Evolutionary conservation across 2,329 filamentous ascomycete species (phyloP).

Genomic region (Didymella lethalis): DNA sequence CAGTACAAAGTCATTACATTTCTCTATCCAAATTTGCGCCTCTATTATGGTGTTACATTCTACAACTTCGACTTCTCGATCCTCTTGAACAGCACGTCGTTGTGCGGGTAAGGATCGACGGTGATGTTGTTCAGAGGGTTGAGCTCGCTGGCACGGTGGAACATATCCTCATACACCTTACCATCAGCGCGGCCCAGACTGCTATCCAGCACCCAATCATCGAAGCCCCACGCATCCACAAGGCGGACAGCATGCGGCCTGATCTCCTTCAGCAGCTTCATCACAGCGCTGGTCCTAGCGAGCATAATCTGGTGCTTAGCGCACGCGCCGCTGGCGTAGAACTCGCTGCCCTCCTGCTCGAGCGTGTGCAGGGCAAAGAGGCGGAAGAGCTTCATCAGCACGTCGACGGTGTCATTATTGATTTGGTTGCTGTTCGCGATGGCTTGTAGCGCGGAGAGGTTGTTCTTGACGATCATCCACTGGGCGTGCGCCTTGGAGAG

Average conservation of each 20-base stretch:
- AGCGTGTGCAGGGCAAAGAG: constrained; percentile 72
- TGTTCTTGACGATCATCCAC: constrained; percentile 81
- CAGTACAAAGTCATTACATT: neutral
- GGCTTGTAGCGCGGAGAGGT: constrained; percentile 72
- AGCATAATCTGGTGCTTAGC: constrained; percentile 77
- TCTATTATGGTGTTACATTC: neutral
- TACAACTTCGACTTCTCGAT: constrained; percentile 65
- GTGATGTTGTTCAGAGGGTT: constrained; percentile 77
- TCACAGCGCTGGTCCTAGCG: constrained; percentile 70
- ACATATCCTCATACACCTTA: constrained; percentile 80
- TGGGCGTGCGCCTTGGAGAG: constrained; percentile 78
- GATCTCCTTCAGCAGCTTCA: constrained; percentile 74
- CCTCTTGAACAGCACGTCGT: constrained; percentile 67
- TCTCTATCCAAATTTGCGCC: constrained; percentile 10
- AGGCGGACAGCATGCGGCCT: constrained; percentile 75
- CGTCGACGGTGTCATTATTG: constrained; percentile 63
- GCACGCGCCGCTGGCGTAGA: constrained; percentile 73
- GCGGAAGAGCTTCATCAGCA: constrained; percentile 73
- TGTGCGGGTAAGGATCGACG: constrained; percentile 75
- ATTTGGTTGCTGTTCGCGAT: constrained; percentile 62
- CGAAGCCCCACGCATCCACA: constrained; percentile 78
- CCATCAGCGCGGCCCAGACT: constrained; percentile 75
- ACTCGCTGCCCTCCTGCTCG: constrained; percentile 73
- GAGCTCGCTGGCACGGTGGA: constrained; percentile 72
- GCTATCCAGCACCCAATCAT: constrained; percentile 79